phyloP scores from a whole-genome alignment of 805 yeast genomes.

The Ogataea sp. region DNA sequence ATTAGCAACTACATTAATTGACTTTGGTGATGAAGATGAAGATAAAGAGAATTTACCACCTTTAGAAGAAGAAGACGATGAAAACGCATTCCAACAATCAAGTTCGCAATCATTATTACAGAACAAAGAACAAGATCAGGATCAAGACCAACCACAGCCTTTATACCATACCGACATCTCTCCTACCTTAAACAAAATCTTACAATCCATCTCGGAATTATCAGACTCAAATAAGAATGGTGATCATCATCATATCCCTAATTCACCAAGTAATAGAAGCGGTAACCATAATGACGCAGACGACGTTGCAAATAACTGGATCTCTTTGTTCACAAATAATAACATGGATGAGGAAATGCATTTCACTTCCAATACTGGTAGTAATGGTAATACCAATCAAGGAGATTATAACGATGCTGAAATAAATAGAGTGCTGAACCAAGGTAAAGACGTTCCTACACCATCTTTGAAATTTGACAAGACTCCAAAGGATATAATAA shows the following conservation, averaged over 20 bases:
- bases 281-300: slow-evolving; percentile 9
- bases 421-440: slow-evolving; percentile 13
- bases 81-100: no score
- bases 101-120: no score
- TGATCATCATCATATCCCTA: no score
- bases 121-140: no score
- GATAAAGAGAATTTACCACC: slow-evolving; percentile 24
- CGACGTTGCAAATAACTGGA: slow-evolving; percentile 17
- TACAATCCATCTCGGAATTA: slow-evolving; percentile 3
- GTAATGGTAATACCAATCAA: slow-evolving; percentile 1
- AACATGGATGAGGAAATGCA: slow-evolving; percentile 14
- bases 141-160: slow-evolving; percentile 9
- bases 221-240: background rate
- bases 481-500: slow-evolving; percentile 21
- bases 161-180: slow-evolving; percentile 22
- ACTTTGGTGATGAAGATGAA: slow-evolving; percentile 37
- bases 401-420: slow-evolving; percentile 15
- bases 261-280: background rate
- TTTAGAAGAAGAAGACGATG: background rate
- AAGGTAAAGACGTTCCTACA: slow-evolving; percentile 3
- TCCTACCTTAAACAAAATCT: slow-evolving; percentile 13
- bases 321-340: slow-evolving; percentile 20
- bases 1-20: slow-evolving; percentile 44
- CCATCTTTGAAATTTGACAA: slow-evolving; percentile 15
- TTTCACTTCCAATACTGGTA: background rate